phyloP scores from a whole-genome alignment of 495 filamentous ascomycete genomes.

The Clohesyomyces aquaticus region DNA sequence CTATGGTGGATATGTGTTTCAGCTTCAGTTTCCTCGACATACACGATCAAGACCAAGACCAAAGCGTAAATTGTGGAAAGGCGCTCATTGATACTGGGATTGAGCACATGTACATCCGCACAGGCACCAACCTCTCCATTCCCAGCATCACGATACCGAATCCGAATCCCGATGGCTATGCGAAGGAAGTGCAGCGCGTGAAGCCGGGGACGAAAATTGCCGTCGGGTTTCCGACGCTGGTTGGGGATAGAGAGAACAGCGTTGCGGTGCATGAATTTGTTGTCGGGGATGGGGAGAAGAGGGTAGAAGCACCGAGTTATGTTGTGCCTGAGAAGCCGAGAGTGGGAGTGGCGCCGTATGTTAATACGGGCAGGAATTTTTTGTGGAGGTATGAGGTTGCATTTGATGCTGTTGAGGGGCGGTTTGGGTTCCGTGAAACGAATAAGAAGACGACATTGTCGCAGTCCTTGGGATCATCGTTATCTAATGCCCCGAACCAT shows the following conservation, averaged over 20 bases:
- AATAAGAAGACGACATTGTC: no score
- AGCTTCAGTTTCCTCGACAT: no score
- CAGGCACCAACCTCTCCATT: conserved; percentile 6
- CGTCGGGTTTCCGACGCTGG: conserved; percentile 5
- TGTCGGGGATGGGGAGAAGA: conserved; percentile 11
- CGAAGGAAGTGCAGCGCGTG: conserved; percentile 15
- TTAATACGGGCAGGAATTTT: conserved; percentile 33
- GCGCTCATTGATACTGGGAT: conserved; percentile 30
- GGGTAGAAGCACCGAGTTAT: conserved; percentile 13
- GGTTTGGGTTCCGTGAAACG: conserved; percentile 30
- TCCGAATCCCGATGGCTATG: conserved; percentile 18
- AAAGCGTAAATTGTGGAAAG: conserved; percentile 1
- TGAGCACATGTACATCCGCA: conserved; percentile 30
- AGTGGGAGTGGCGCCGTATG: conserved; percentile 3
- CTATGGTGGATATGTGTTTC: conserved; percentile 27
- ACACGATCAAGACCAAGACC: no score
- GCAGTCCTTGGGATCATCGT: no score
- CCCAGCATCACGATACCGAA: conserved; percentile 24
- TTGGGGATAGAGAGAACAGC: background rate
- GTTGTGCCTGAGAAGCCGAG: conserved; percentile 22
- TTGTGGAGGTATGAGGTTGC: conserved; percentile 25
- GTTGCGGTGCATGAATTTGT: conserved; percentile 19
- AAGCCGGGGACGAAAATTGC: conserved; percentile 16
- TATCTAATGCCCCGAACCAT: no score
- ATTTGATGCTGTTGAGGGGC: conserved; percentile 31